phyloP scores from a whole-genome alignment of 2,329 filamentous ascomycete species.

The Leptographium wingfieldii region DNA sequence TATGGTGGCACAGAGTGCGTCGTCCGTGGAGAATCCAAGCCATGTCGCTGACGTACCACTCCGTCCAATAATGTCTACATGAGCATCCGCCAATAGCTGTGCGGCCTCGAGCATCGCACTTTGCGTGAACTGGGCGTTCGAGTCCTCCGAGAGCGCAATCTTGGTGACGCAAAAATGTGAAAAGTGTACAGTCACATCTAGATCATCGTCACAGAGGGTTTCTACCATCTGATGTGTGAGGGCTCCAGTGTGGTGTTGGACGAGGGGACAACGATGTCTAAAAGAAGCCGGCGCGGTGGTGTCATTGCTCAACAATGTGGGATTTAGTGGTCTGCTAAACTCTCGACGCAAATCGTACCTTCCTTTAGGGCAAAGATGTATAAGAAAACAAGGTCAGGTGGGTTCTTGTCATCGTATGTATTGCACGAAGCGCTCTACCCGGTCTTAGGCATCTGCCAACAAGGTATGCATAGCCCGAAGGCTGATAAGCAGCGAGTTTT shows the following conservation, averaged over 20 bases:
- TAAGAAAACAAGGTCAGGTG: too few species aligned
- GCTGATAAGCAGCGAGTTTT: too few species aligned
- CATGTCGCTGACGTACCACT: constrained; percentile 24
- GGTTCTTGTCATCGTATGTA: too few species aligned
- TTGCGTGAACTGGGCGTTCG: constrained; percentile 17
- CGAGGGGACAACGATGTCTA: constrained; percentile 29
- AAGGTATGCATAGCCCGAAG: too few species aligned
- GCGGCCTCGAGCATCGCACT: constrained; percentile 20
- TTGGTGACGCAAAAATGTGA: constrained; percentile 27
- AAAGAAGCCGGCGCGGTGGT: neutral
- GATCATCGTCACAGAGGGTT: constrained; percentile 10
- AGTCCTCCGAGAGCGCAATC: constrained; percentile 22
- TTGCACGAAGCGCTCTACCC: too few species aligned
- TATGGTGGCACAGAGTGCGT: constrained; percentile 24
- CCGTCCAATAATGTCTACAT: constrained; percentile 26
- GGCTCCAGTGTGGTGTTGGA: constrained; percentile 32
- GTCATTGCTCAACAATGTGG: neutral
- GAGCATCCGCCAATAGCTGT: constrained; percentile 22
- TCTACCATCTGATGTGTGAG: constrained; percentile 25
- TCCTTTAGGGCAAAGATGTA: too few species aligned
- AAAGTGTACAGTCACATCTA: constrained; percentile 25
- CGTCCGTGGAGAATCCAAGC: constrained; percentile 28
- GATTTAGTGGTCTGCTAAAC: neutral
- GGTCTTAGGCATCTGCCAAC: too few species aligned
- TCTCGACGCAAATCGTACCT: too few species aligned